Evolutionary conservation across 2,329 filamentous ascomycete genomes (phyloP), one percentile per base, ranked within the genome.

Genomic region (Penicillium sp.): DNA sequence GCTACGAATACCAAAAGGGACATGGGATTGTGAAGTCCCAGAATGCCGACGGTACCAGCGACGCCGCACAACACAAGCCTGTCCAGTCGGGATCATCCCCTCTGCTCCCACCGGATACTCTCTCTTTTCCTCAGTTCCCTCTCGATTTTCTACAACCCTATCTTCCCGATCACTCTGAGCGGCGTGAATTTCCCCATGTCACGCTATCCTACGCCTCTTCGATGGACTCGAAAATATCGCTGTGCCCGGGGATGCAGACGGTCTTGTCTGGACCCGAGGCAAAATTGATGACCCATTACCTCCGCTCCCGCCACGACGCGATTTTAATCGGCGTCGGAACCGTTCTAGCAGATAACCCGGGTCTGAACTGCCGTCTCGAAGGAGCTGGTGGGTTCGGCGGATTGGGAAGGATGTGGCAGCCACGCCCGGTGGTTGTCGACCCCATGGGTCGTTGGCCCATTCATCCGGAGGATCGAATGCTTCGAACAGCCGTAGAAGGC

Each of bases 151-250:
- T 83, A 37, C 68, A 73, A 29, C 70, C 75, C 10, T 82, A 81
- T 64, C 67, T 83, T 15, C 77, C 77, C n/a, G 57, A 56, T 10
- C 52, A 59, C 28, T 58, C 62, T 29, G 64, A 66, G 37, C 63
- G 53, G 37, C 63, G 66, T 33, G 58, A 63, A 33, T 65, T 76
- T 23, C 79, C 78, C 6, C 78, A 78, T 65, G 79, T 89, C 43
- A 96, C 91, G 2, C 78, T 96, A 35, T 96, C 92, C 10, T 97
- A 91, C 70, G 92, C 93, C 20, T 87, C 86, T 6, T 96, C 91
- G 3, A 84, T 98, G 58, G 92, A 97, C 73, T 86, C 87, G 35
- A 81, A 84, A 46, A 78, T 95, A 44, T 82, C 90, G 1, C 78
- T 92, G 25, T 78, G 84, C 0, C 89, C 89, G 0, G 90, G 90